Evolutionary conservation across 192 early-diverging fungal species (phyloP).

Genomic region (Gaertneriomyces sp.): DNA sequence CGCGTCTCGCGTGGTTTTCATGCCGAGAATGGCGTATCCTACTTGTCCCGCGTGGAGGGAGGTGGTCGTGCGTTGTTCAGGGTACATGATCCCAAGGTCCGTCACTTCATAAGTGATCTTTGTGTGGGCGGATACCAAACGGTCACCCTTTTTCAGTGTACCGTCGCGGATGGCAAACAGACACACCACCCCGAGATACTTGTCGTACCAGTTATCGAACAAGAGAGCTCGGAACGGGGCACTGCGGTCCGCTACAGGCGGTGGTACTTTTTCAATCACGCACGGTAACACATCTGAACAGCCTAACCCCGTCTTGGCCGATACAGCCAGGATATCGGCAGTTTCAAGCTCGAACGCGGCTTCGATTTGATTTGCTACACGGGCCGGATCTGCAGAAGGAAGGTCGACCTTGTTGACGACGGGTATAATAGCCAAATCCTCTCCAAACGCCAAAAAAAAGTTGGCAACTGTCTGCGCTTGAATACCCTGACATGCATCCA

Average conservation of each 20-base stretch:
- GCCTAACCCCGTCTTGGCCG: slow-evolving; percentile 74
- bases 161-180: slow-evolving; percentile 88
- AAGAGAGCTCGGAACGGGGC: slow-evolving; percentile 81
- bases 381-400: slow-evolving; percentile 77
- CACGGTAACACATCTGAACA: slow-evolving; percentile 66
- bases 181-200: slow-evolving; percentile 96
- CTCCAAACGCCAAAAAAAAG: slow-evolving; percentile 88
- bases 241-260: slow-evolving; percentile 60
- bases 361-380: slow-evolving; percentile 74
- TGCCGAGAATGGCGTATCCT: slow-evolving; percentile 86
- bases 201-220: slow-evolving; percentile 97
- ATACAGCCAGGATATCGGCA: slow-evolving; percentile 56
- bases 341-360: slow-evolving; percentile 82
- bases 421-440: slow-evolving; percentile 81
- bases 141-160: slow-evolving; percentile 73
- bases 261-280: slow-evolving; percentile 76
- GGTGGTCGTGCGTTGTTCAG: slow-evolving; percentile 63
- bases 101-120: slow-evolving; percentile 79
- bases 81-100: slow-evolving; percentile 93
- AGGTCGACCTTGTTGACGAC: slow-evolving; percentile 95
- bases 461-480: slow-evolving; percentile 98
- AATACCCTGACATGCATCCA: slow-evolving; percentile 92
- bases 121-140: slow-evolving; percentile 75
- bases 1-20: slow-evolving; percentile 90
- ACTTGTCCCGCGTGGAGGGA: slow-evolving; percentile 59